Evolutionary conservation across 768 basidiomycete genomes (phyloP).

Genomic region (Neoboletus brunneissimus): DNA sequence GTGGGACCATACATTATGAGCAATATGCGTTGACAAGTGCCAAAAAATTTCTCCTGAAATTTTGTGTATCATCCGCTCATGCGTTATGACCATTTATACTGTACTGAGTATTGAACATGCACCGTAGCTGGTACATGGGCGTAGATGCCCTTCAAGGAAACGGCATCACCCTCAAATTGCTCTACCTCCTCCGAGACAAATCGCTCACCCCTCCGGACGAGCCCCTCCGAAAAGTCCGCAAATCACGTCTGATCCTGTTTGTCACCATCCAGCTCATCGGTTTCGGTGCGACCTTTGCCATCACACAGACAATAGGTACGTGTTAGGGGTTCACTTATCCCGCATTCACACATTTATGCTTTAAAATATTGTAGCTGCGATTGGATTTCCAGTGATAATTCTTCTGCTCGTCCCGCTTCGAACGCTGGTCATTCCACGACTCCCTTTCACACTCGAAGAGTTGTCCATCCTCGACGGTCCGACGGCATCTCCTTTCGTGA

Average conservation of each 20-base stretch:
- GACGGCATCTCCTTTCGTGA: slow-evolving; percentile 81
- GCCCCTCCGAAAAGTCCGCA: slow-evolving; percentile 74
- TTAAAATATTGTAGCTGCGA: slow-evolving; percentile 54
- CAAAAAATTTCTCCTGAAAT: not conserved
- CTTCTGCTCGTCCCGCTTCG: slow-evolving; percentile 78
- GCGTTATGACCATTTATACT: not conserved
- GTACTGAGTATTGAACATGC: not conserved
- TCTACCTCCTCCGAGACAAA: slow-evolving; percentile 76
- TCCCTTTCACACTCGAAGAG: slow-evolving; percentile 77
- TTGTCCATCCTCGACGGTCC: slow-evolving; percentile 85
- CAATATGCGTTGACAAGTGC: not conserved
- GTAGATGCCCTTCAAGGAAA: slow-evolving; percentile 75
- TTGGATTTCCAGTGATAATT: slow-evolving; percentile 89
- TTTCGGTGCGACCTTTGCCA: slow-evolving; percentile 86
- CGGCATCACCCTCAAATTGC: slow-evolving; percentile 77
- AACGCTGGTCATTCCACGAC: slow-evolving; percentile 62
- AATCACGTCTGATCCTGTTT: slow-evolving; percentile 70
- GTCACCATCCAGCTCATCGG: slow-evolving; percentile 72
- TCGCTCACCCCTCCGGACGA: slow-evolving; percentile 58
- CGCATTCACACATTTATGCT: not conserved
- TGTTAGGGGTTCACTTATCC: not conserved
- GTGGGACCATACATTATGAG: not conserved
- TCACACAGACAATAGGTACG: slow-evolving; percentile 85
- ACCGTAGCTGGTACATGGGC: slow-evolving; percentile 85
- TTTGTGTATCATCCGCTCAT: not conserved